Evolutionary conservation across 192 early-diverging fungal genomes (phyloP).

Genomic region (Backusella mclennaniae): DNA sequence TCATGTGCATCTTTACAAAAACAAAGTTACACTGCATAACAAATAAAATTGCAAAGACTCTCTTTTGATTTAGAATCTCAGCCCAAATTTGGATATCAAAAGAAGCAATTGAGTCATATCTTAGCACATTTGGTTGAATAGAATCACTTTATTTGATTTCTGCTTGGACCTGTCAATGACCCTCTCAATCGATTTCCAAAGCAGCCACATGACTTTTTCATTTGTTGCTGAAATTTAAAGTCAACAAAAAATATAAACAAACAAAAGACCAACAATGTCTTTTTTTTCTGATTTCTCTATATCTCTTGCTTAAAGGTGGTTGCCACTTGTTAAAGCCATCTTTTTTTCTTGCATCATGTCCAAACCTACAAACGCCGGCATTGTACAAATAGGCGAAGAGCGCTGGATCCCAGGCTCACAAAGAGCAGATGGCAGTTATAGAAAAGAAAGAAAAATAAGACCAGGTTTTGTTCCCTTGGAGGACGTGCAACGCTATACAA

Average conservation of each 20-base stretch:
- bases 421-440: constrained; percentile 66
- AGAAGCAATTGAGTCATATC: too few species aligned
- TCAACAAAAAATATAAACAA: not conserved
- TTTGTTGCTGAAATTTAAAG: not conserved
- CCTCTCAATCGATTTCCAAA: not conserved
- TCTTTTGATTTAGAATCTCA: too few species aligned
- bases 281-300: not conserved
- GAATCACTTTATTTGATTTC: too few species aligned
- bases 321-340: not conserved
- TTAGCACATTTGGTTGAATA: too few species aligned
- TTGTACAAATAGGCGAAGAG: constrained; percentile 39
- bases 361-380: constrained; percentile 21
- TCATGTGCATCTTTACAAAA: too few species aligned
- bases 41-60: too few species aligned
- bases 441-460: constrained; percentile 69
- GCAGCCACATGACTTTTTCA: not conserved
- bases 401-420: constrained; percentile 60
- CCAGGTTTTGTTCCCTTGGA: constrained; percentile 67
- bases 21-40: too few species aligned
- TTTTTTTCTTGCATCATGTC: not conserved
- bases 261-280: not conserved
- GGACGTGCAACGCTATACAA: constrained; percentile 63
- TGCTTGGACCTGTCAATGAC: too few species aligned
- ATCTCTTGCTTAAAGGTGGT: too few species aligned
- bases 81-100: too few species aligned